Evolutionary conservation across 768 basidiomycete species (phyloP), one percentile per base, ranked within the genome.

Genomic region (Coprinopsis sp.): DNA sequence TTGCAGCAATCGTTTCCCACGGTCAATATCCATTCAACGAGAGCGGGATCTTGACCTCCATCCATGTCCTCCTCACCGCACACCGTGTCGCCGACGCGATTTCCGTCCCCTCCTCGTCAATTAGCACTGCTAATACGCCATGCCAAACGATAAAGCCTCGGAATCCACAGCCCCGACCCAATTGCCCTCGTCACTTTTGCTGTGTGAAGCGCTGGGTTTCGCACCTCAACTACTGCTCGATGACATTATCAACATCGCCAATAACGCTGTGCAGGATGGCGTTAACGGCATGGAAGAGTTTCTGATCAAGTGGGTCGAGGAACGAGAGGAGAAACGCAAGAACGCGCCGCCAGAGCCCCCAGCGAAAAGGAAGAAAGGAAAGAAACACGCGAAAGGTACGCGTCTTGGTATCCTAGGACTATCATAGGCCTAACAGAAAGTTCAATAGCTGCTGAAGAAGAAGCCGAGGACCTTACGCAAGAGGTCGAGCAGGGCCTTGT

Each of bases 171-270:
- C 47, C 5, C 36, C 47, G 16, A 49, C 47, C 60, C 40, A 42
- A n/a, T 28, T 42, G 11, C 40, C 40, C 5, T 8, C 74, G 71
- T 3, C 72, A 78, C 4, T 81, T 3, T 71, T 86, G 5, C 64
- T 86, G 1, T 78, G 81, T 0, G 83, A 93, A 64, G 77, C 89
- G 12, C 76, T 93, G 2, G 87, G 87, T 0, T 92, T 91, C 57
- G 82, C 87, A 0, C 91, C 90, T 0, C 86, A 92, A 54, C 77
- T 87, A 16, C 69, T 94, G 3, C 81, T 92, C 1, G 90, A 93
- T 64, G 87, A 93, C 52, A 83, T 92, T 37, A 83, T 91, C 54
- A 89, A 91, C 66, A 79, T 81, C 50, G 82, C 87, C 0, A 85
- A 91, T 55, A 81, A 88, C 50, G 79, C 86, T 2, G 82, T 92